Base-by-base conservation (phyloP, 306 rosid genomes). In the Prunus fruticosa region DNA sequence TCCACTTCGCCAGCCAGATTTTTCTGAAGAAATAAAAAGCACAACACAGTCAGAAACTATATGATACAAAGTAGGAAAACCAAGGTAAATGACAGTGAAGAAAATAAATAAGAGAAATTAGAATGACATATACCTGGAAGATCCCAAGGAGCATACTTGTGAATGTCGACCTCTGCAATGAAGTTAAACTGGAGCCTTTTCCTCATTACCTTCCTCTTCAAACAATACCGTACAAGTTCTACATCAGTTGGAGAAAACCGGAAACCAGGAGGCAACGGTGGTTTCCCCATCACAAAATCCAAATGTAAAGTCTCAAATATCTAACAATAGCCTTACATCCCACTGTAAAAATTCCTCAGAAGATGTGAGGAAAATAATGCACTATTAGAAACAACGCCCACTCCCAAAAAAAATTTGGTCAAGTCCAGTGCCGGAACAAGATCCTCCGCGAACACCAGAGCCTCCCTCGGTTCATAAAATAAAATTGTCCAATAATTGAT, bases 61-160 rank as follows among this genome's bases (percentile, higher is more conserved):
- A 62, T 62, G 28, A 8, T 34, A 30, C n/a, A 45, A 45, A 46
- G 30, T 0, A 46, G 3, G 2, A 52, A 72, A 73, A 18, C n/a
- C 32, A 15, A 22, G 20, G 50, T 53, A 2, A 53, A 53, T 11
- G n/a, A 50, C 11, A 28, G 13, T 0, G 4, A 3, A 12, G 16
- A 20, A 53, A 16, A 38, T 18, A 28, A 57, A 11, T 57, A 74
- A 51, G 11, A 38, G 20, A 74, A 14, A 25, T 25, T 34, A 54
- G 7, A 60, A 23, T 10, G 72, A 15, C 16, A 28, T 75, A 65
- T 71, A 93, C 98, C 98, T 73, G 92, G 93, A 53, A 93, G 97
- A 72, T 89, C 93, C 93, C 92, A 89, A 6, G 98, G 96, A 46
- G 82, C 74, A 30, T 71, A 80, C 71, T 91, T 87, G 83, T 89